Evolutionary conservation across 257 asterid species (phyloP).

Genomic region (Rauvolfia tetraphylla): DNA sequence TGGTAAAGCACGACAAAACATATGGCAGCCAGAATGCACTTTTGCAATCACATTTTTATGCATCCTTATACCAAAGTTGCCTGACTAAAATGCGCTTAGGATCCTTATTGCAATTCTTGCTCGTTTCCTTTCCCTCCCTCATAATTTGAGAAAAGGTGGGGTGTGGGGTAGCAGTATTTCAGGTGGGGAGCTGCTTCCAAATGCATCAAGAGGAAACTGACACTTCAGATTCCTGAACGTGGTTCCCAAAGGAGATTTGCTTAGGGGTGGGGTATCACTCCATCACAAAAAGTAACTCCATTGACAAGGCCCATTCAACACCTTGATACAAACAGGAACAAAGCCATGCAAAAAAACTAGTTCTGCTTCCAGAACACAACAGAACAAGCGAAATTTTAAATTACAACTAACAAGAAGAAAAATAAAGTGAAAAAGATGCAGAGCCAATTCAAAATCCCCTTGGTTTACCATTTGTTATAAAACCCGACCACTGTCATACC

Average conservation of each 20-base stretch:
- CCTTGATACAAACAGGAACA: neutral
- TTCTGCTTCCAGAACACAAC: neutral
- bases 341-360: neutral
- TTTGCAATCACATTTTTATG: neutral
- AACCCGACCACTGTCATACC: neutral
- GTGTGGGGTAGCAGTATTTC: neutral
- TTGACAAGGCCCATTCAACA: neutral
- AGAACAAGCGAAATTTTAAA: neutral
- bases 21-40: neutral
- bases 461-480: neutral
- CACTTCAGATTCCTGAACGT: neutral
- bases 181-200: neutral
- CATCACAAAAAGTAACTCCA: constrained; percentile 1
- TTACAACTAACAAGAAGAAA: neutral
- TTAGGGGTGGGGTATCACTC: neutral
- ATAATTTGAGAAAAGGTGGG: neutral
- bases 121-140: neutral
- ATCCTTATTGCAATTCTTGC: neutral
- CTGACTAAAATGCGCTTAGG: neutral
- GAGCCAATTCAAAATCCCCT: neutral
- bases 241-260: neutral
- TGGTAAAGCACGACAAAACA: neutral
- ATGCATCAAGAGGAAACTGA: neutral
- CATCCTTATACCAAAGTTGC: neutral
- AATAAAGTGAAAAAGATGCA: neutral